Base-by-base conservation (phyloP, 2,329 filamentous ascomycete genomes). In the Penicillium thymicola region DNA sequence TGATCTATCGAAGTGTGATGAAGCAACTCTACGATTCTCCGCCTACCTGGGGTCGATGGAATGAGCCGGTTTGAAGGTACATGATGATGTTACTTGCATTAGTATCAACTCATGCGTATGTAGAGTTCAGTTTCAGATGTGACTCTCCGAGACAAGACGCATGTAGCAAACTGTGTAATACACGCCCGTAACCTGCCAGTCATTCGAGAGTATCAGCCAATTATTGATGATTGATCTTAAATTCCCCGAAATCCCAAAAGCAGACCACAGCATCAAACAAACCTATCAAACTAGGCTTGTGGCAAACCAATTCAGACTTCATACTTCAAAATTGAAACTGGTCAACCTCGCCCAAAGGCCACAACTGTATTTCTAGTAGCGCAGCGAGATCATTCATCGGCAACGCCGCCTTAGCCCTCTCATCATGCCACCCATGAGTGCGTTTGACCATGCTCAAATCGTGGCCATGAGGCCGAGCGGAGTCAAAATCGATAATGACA, bases 401-500 rank as follows among this genome's bases (percentile, higher is more conserved):
- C 23, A 51, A 28, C 6, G 54, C 28, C 1, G 21, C n/a, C 6
- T 47, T 34, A 2, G 21, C 13, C 14, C 40, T 51, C 16, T 34
- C 30, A 28, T 54, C 25, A 36, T 51, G 36, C 57, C 57, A 59
- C 10, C 51, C 50, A 41, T 54, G 28, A 1, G 57, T 59, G 2
- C 45, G 25, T 25, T 57, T 57, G 2, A 54, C 55, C 5, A 42
- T n/a, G 5, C 21, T 44, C 25, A 57, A 45, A 34, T 41, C 18
- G n/a, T 51, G 34, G 4, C 57, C 57, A 6, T 32, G 21, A 11
- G 11, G n/a, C 11, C 57, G 55, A 27, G 50, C 30, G 9, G 54
- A 51, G 23, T 50, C 59, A 38, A 62, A 63, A 48, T 63, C 60
- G n/a, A 55, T 59, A 36, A 63, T 52, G 18, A 63, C 38, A 6